Conservation (phyloP, 2,329 filamentous ascomycete species). For the Salinomyces thailandicus region DNA sequence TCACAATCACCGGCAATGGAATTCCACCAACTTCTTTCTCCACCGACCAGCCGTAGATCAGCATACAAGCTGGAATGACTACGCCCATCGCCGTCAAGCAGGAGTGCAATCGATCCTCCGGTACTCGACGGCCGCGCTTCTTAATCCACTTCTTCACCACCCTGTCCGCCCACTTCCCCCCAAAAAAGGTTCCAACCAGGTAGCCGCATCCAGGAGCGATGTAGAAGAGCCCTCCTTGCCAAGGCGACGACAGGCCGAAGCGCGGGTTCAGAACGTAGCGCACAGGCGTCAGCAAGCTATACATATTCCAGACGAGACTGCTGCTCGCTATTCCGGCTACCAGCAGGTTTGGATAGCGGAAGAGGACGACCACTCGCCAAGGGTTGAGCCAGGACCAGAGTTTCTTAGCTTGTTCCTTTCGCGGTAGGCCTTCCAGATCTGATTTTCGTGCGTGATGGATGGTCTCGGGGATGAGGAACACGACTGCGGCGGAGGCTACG, state of each 20-base stretch:
- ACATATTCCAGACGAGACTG: slow-evolving; percentile 63
- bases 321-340: slow-evolving; percentile 51
- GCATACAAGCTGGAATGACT: slow-evolving; percentile 50
- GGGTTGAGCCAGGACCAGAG: slow-evolving; percentile 58
- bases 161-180: slow-evolving; percentile 61
- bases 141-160: slow-evolving; percentile 55
- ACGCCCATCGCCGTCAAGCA: slow-evolving; percentile 47
- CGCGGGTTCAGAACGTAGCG: slow-evolving; percentile 65
- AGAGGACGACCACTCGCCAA: slow-evolving; percentile 51
- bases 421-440: slow-evolving; percentile 49
- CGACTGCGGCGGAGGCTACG: slow-evolving; percentile 47
- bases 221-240: slow-evolving; percentile 62
- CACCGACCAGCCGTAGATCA: slow-evolving; percentile 59
- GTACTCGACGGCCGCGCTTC: slow-evolving; percentile 50
- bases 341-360: slow-evolving; percentile 58
- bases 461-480: slow-evolving; percentile 62
- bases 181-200: slow-evolving; percentile 56
- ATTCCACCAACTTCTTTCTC: slow-evolving; percentile 46
- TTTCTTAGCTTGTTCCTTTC: slow-evolving; percentile 39
- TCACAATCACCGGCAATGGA: slow-evolving; percentile 55
- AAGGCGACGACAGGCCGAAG: slow-evolving; percentile 55
- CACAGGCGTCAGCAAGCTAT: slow-evolving; percentile 39
- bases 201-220: slow-evolving; percentile 63
- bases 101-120: slow-evolving; percentile 57
- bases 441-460: slow-evolving; percentile 54